These are phyloP conservation scores for Rosa rugosa DNA, from an alignment of 306 rosid genomes.

Conservation along the genomic window DNA sequence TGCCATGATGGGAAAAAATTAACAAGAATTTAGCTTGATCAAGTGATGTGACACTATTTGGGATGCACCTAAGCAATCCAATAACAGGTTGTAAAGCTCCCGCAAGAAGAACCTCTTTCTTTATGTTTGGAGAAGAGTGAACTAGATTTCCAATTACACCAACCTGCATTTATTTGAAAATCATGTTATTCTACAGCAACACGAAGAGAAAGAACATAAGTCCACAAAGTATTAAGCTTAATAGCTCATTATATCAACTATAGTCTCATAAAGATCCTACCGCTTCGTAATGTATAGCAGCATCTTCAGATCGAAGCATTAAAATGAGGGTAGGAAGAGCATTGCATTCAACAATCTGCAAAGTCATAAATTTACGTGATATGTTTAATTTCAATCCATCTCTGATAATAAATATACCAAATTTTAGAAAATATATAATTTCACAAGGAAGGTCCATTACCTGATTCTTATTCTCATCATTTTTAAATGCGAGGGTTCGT, in stretches of 20 bases:
- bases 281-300: conserved; percentile 98
- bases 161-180: conserved; percentile 62
- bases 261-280: conserved; percentile 43
- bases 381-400: conserved; percentile 9
- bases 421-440: conserved; percentile 11
- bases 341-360: conserved; percentile 97
- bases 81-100: conserved; percentile 99
- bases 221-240: conserved; percentile 14
- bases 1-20: background rate
- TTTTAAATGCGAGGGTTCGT: conserved; percentile 91
- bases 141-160: conserved; percentile 98
- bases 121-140: conserved; percentile 93
- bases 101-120: conserved; percentile 91
- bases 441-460: conserved; percentile 38
- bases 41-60: conserved; percentile 3
- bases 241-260: conserved; percentile 11
- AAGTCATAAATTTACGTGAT: conserved; percentile 26
- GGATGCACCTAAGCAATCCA: conserved; percentile 79
- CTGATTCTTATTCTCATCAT: conserved; percentile 95
- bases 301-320: conserved; percentile 94
- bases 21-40: background rate
- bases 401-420: background rate
- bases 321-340: conserved; percentile 97
- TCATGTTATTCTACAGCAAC: conserved; percentile 26
- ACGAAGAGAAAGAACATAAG: conserved; percentile 23